A percentile compares a stretch with the other conserved stretches of the same genome.
Conservation (phyloP, 2,329 filamentous ascomycete genomes). For the Didymella glomerata region DNA sequence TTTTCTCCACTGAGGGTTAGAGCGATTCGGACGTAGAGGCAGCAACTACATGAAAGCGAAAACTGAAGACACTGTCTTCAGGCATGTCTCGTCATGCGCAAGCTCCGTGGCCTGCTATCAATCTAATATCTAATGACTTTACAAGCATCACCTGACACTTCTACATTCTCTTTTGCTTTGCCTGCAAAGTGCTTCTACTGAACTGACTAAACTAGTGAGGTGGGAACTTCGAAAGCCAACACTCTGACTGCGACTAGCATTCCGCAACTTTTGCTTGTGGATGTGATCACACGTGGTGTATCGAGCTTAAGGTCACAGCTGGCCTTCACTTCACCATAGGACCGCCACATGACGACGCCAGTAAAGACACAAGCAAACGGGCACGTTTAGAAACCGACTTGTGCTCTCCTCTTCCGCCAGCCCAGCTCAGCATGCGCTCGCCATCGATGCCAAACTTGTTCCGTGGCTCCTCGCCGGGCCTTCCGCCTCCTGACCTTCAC, state of each 20-base stretch:
- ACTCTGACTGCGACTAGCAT: neutral
- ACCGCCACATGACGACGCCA: neutral
- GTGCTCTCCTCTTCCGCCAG: neutral
- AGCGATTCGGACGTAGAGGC: neutral
- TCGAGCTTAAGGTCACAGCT: neutral
- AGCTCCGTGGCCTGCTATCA: neutral
- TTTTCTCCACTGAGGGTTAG: slow-evolving; percentile 50
- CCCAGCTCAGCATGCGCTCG: slow-evolving; percentile 8
- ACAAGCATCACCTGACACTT: neutral
- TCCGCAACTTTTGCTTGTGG: neutral
- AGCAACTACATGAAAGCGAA: neutral
- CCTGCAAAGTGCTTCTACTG: too few relatives aligned
- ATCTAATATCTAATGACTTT: slow-evolving; percentile 19
- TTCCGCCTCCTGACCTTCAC: slow-evolving; percentile 4
- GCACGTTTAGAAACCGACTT: neutral
- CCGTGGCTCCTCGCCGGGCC: neutral
- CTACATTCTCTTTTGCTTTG: neutral
- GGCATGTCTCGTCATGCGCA: neutral
- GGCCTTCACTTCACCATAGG: slow-evolving; percentile 13
- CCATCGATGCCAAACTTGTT: neutral
- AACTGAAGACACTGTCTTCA: neutral
- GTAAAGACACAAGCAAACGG: neutral
- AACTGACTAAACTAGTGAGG: neutral
- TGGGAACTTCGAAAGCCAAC: neutral
- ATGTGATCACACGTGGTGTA: neutral